These are phyloP conservation scores for Phaeosphaeriaceae sp. DNA, from an alignment of 2,329 filamentous ascomycete genomes.

Conservation along the genomic window DNA sequence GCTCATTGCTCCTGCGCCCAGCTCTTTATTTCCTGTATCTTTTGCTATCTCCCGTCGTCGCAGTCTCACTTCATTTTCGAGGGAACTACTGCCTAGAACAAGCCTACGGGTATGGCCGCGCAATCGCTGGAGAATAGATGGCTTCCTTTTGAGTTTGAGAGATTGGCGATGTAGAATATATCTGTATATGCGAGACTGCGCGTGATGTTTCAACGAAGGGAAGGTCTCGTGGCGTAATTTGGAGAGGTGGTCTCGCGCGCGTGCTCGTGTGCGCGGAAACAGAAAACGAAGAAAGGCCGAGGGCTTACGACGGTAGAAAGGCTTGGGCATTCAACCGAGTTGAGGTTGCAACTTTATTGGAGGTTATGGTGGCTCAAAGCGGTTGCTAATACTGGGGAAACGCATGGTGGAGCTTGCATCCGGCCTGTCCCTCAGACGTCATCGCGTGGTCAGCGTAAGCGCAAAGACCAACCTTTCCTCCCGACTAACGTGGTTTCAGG, in stretches of 20 bases:
- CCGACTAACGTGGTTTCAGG: constrained; percentile 7
- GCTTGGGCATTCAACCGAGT: constrained; percentile 42
- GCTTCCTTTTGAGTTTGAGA: constrained; percentile 36
- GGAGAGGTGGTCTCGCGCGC: constrained; percentile 70
- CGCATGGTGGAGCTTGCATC: constrained; percentile 15
- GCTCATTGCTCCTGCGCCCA: constrained; percentile 32
- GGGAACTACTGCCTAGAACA: constrained; percentile 25
- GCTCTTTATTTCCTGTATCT: constrained; percentile 28
- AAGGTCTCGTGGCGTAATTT: constrained; percentile 77
- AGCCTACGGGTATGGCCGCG: constrained; percentile 42
- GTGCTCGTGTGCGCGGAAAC: constrained; percentile 68
- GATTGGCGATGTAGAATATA: constrained; percentile 71
- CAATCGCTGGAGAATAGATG: constrained; percentile 39
- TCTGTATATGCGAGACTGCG: constrained; percentile 79
- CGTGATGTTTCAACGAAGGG: constrained; percentile 70
- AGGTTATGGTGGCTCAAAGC: constrained; percentile 8
- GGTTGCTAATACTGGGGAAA: constrained; percentile 6
- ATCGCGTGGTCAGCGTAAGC: constrained; percentile 14
- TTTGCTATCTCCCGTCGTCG: constrained; percentile 42
- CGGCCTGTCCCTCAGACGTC: constrained; percentile 15
- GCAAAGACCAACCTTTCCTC: neutral
- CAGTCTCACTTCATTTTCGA: constrained; percentile 42
- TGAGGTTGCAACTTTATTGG: constrained; percentile 16
- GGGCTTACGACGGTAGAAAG: constrained; percentile 38
- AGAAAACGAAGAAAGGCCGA: constrained; percentile 66